These are phyloP conservation scores for Lachancea cidri DNA, from an alignment of 805 yeast genomes.

Conservation along the genomic window DNA sequence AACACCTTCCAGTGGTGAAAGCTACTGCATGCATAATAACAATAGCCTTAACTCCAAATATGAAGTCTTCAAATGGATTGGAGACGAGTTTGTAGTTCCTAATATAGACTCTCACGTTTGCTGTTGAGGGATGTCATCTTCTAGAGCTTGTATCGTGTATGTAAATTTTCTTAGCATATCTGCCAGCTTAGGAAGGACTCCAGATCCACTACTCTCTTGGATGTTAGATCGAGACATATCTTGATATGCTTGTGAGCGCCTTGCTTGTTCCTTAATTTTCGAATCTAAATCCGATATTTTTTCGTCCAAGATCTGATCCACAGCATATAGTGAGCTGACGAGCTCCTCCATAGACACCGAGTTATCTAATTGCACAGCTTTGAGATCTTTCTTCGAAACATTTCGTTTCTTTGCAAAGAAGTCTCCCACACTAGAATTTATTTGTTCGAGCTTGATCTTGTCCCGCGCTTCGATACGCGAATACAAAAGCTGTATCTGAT, in stretches of 20 bases:
- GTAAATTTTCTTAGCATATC: too few species aligned
- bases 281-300: constrained; percentile 1
- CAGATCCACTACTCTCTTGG: not conserved
- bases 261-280: not conserved
- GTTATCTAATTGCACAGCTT: constrained; percentile 2
- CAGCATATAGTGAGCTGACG: constrained; percentile 5
- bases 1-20: constrained; percentile 51
- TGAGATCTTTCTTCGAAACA: not conserved
- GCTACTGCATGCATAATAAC: constrained; percentile 70
- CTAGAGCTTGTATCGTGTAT: not conserved
- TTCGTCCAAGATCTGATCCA: constrained; percentile 2
- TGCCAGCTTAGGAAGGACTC: not conserved
- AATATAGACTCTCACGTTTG: constrained; percentile 24
- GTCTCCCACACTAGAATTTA: not conserved
- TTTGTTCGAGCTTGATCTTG: not conserved
- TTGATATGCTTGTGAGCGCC: not conserved
- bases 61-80: constrained; percentile 74
- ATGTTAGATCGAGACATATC: not conserved
- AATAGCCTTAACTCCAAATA: constrained; percentile 80
- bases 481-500: not conserved
- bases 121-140: constrained; percentile 13
- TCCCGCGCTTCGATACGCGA: not conserved
- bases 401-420: not conserved
- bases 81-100: constrained; percentile 28
- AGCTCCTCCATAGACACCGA: constrained; percentile 6